A percentile compares a stretch with the other conserved stretches of the same genome.
Conservation (phyloP, 108 stramenopile genomes). For the Skeletonema grethae region DNA sequence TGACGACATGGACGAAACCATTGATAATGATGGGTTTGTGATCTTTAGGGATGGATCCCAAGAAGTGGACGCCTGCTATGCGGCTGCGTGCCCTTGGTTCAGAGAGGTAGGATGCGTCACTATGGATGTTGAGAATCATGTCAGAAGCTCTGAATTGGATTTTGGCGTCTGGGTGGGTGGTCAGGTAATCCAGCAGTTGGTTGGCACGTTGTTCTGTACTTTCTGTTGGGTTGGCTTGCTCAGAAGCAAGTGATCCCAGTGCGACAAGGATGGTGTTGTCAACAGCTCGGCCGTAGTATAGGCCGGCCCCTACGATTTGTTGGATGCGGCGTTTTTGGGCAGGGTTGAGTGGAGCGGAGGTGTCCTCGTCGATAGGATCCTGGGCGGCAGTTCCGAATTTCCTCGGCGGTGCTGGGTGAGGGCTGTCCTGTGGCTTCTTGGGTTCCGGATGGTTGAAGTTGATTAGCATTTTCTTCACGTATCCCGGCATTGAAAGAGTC, state of each 20-base stretch:
- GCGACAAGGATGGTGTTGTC: slow-evolving; percentile 42
- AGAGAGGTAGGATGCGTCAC: slow-evolving; percentile 43
- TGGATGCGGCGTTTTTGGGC: slow-evolving; percentile 24
- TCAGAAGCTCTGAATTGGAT: slow-evolving; percentile 32
- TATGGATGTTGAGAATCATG: slow-evolving; percentile 39
- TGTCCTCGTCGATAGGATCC: slow-evolving; percentile 14
- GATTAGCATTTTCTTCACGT: slow-evolving; percentile 37
- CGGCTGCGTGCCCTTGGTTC: slow-evolving; percentile 29
- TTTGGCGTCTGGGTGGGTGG: slow-evolving; percentile 47
- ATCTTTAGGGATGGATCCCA: neutral
- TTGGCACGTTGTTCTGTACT: slow-evolving; percentile 6
- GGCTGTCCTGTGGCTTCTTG: slow-evolving; percentile 39
- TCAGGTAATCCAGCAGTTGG: slow-evolving; percentile 44
- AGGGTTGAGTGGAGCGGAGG: slow-evolving; percentile 15
- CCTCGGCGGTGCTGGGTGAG: slow-evolving; percentile 9
- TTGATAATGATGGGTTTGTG: too few species aligned
- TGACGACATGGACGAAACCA: too few species aligned
- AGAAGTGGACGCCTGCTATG: slow-evolving; percentile 30
- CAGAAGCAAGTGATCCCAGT: slow-evolving; percentile 26
- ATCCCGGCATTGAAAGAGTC: slow-evolving; percentile 55
- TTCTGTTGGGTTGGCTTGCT: slow-evolving; percentile 14
- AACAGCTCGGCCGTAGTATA: slow-evolving; percentile 52
- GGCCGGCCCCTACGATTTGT: slow-evolving; percentile 39
- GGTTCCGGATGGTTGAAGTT: slow-evolving; percentile 37
- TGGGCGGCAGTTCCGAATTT: slow-evolving; percentile 44